Evolutionary conservation across 495 filamentous ascomycete species (phyloP).

Genomic region (Clavariopsis aquatica): DNA sequence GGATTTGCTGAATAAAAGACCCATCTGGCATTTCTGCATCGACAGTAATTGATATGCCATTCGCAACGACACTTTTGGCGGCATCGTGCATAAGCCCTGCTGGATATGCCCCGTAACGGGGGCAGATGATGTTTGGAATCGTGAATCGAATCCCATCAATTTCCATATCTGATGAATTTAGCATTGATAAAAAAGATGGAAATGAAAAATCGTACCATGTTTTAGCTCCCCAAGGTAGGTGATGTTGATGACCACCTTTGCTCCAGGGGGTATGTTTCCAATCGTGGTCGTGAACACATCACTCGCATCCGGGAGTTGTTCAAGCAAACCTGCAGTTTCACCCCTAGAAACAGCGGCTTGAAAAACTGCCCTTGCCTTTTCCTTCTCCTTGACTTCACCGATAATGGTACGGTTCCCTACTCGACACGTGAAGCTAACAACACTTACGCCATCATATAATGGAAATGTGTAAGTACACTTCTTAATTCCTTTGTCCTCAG

Average conservation of each 20-base stretch:
- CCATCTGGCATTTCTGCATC: slow-evolving; percentile 59
- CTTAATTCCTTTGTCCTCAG: slow-evolving; percentile 46
- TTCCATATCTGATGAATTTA: no score
- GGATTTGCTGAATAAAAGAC: slow-evolving; percentile 58
- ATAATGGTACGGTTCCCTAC: slow-evolving; percentile 54
- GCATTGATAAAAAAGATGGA: no score
- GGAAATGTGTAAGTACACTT: slow-evolving; percentile 66
- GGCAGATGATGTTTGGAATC: slow-evolving; percentile 62
- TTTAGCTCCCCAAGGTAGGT: slow-evolving; percentile 69
- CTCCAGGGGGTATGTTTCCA: slow-evolving; percentile 61
- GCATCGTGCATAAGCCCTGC: slow-evolving; percentile 29
- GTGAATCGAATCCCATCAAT: slow-evolving; percentile 65
- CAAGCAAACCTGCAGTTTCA: slow-evolving; percentile 61
- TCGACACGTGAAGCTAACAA: slow-evolving; percentile 62
- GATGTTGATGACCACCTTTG: slow-evolving; percentile 57
- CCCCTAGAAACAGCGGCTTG: slow-evolving; percentile 57
- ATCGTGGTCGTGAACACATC: slow-evolving; percentile 67
- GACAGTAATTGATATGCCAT: slow-evolving; percentile 60
- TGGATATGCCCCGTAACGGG: slow-evolving; percentile 60
- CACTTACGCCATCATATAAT: slow-evolving; percentile 65
- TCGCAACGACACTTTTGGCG: slow-evolving; percentile 24
- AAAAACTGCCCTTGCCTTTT: slow-evolving; percentile 57
- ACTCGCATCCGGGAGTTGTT: slow-evolving; percentile 57
- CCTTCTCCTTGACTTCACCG: slow-evolving; percentile 63
- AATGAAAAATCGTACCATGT: no score